Conservation (phyloP, 2,329 filamentous ascomycete species). For the Fusarium nisikadoi region DNA sequence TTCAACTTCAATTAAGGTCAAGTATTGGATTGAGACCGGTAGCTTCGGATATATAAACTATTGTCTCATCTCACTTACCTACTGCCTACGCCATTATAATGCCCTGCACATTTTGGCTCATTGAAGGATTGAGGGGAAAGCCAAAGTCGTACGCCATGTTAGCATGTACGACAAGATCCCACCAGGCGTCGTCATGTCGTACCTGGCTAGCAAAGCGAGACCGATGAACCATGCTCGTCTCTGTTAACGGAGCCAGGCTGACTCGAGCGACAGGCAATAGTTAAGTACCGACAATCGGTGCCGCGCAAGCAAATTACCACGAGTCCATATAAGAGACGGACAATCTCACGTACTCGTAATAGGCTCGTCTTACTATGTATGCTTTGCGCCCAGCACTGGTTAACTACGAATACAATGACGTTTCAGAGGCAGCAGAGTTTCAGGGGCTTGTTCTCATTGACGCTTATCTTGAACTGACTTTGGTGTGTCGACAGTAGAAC, state of each 20-base stretch:
- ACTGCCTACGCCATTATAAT: not conserved
- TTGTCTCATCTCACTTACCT: not conserved
- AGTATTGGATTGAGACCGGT: not conserved
- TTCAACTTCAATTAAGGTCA: not conserved
- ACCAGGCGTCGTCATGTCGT: constrained; percentile 28
- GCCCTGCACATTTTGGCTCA: not conserved
- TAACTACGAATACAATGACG: constrained; percentile 24
- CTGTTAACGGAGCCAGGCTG: constrained; percentile 8
- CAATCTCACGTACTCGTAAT: constrained; percentile 4
- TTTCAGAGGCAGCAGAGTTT: constrained; percentile 19
- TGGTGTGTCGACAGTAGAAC: not conserved
- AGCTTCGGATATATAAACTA: constrained; percentile 4
- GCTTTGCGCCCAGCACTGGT: not conserved
- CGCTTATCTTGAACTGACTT: constrained; percentile 12
- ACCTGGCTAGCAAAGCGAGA: constrained; percentile 15
- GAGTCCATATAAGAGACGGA: not conserved
- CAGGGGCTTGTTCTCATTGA: constrained; percentile 16
- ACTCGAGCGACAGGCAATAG: constrained; percentile 20
- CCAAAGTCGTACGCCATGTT: constrained; percentile 7
- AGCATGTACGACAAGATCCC: not conserved
- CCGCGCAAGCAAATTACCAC: constrained; percentile 8
- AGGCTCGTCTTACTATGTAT: not conserved
- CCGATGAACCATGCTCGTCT: not conserved
- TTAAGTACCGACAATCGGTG: constrained; percentile 7
- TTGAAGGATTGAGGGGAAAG: not conserved